These are phyloP conservation scores for Helminthosporium solani DNA, from an alignment of 2,329 filamentous ascomycete species.

Conservation along the genomic window DNA sequence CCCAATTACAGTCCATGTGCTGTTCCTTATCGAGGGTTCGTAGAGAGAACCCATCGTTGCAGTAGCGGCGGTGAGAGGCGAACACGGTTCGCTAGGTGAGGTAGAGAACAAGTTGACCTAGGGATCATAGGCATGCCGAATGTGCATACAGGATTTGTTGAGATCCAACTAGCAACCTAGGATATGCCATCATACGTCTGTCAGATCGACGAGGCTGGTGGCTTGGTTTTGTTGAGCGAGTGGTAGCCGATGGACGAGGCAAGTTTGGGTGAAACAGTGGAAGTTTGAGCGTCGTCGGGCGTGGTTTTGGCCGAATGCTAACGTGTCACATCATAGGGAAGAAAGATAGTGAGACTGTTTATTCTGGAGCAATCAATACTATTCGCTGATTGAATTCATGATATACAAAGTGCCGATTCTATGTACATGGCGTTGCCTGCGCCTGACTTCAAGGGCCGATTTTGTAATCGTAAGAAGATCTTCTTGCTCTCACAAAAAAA, in stretches of 20 bases:
- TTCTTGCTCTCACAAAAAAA: constrained; percentile 3
- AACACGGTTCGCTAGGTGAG: constrained; percentile 1
- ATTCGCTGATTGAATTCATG: not conserved
- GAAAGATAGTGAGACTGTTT: not conserved
- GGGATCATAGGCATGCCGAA: not conserved
- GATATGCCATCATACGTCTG: constrained; percentile 1
- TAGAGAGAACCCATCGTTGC: constrained; percentile 12
- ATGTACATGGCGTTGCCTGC: not conserved
- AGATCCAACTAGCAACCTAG: not conserved
- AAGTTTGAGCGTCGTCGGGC: not conserved
- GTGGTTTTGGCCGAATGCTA: not conserved
- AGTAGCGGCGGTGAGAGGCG: not conserved
- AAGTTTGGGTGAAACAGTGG: not conserved
- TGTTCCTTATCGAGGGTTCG: constrained; percentile 11
- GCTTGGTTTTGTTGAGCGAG: constrained; percentile 1
- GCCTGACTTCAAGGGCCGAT: not conserved
- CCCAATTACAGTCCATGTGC: constrained; percentile 5
- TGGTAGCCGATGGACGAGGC: not conserved
- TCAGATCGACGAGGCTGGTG: not conserved
- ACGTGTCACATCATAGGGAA: not conserved
- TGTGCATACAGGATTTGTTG: constrained; percentile 2
- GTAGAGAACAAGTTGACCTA: not conserved
- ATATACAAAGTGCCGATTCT: not conserved
- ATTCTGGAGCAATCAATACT: not conserved
- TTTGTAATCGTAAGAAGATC: constrained; percentile 4